Evolutionary conservation across 2,329 filamentous ascomycete species (phyloP), one percentile per base, ranked within the genome.

Genomic region (Paracoccidioides brasiliensis): DNA sequence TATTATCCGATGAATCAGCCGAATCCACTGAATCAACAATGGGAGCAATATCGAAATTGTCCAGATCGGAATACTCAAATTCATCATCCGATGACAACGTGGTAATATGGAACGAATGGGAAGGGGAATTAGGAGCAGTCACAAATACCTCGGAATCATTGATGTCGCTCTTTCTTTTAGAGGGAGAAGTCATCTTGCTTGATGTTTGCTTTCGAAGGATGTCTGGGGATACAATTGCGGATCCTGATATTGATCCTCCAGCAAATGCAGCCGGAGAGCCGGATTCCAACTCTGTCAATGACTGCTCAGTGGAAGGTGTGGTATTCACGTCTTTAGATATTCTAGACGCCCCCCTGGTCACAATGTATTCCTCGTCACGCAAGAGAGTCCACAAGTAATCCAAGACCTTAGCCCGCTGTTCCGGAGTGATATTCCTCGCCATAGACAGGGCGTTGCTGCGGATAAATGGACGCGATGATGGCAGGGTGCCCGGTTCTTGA

Each of bases 321-420:
- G 38, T 9, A n/a, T 9, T 52, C 3, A 3, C 8, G n/a, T 9
- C 38, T 33, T 28, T 30, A 4, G 10, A 28, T n/a, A 52, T 52
- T 15, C 28, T 52, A 30, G 49, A 33, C 15, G 22, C 5, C 12
- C 66, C 64, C 8, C 59, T 59, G 12, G 55, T 63, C 5, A 64
- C 46, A 35, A 72, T 52, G 46, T 67, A 69, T 6, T 67, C 41
- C 49, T 72, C 66, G 38, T 71, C 67, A 3, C 65, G 49, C 30
- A 74, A 57, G 12, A 68, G 51, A 2, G 60, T 54, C 32, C 61
- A 44, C 9, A 74, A 56, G 38, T 68, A 62, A 14, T 58, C 35
- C 28, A 70, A 55, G 15, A 70, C 62, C 32, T 61, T 56, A 7
- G 62, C 53, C 32, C 64, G 62, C 50, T 69, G 63, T 8, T 46